A percentile compares a stretch with the other conserved stretches of the same genome.
These are phyloP conservation scores for Cornus suecica DNA, from an alignment of 148 eudicot species.

Conservation along the genomic window DNA sequence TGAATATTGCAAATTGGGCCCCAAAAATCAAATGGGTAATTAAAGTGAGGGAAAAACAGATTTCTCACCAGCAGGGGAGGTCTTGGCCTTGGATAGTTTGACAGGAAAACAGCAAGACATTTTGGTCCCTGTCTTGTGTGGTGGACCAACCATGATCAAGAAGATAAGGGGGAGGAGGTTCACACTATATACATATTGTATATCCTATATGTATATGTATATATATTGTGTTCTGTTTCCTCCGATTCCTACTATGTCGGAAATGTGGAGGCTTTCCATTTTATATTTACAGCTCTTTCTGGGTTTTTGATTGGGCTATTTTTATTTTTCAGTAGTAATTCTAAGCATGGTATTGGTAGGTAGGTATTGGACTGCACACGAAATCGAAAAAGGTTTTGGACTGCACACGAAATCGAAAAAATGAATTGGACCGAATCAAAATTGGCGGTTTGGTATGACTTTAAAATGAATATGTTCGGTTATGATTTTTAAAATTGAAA, in stretches of 20 bases:
- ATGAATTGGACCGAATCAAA: too few species aligned
- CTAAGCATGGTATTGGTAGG: too few species aligned
- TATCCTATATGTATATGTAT: background rate
- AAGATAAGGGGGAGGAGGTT: background rate
- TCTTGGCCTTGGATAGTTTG: slow-evolving; percentile 1
- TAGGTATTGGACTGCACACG: too few species aligned
- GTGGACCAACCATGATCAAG: background rate
- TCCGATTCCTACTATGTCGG: background rate
- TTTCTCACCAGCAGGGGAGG: background rate
- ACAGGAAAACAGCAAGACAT: background rate
- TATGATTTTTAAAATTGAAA: too few species aligned
- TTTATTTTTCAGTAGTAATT: too few species aligned
- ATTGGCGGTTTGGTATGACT: too few species aligned
- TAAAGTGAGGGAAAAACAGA: background rate
- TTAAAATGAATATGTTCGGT: too few species aligned
- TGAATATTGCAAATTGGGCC: too few species aligned
- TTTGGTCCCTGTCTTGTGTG: background rate
- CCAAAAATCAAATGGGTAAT: background rate
- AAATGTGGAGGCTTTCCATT: background rate
- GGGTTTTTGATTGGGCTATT: background rate
- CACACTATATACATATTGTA: background rate
- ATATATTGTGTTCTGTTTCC: background rate
- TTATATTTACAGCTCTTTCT: background rate
- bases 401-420: too few species aligned
- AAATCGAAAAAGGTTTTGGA: too few species aligned